phyloP scores from a whole-genome alignment of 768 basidiomycete species.

The Russula sp. region DNA sequence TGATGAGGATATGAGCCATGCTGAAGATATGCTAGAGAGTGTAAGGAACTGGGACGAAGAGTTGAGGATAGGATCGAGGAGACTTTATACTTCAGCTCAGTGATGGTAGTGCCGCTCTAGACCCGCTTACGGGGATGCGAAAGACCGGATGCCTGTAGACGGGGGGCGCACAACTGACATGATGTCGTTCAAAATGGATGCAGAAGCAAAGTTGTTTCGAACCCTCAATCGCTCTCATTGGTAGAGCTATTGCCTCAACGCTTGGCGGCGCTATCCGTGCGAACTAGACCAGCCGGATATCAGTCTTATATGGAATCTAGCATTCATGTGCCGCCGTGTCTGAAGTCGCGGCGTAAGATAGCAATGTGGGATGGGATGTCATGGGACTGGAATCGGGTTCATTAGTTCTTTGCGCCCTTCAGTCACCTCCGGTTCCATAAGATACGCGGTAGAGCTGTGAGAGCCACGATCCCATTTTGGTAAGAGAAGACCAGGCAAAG shows the following conservation, averaged over 20 bases:
- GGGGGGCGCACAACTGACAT: not conserved
- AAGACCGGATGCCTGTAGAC: not conserved
- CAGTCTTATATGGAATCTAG: not conserved
- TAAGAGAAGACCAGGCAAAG: not conserved
- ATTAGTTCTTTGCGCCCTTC: not conserved
- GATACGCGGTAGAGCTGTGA: not conserved
- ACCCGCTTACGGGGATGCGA: not conserved
- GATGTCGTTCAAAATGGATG: not conserved
- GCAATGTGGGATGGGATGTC: too few relatives aligned
- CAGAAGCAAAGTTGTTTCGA: not conserved
- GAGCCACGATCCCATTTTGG: not conserved
- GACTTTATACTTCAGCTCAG: too few relatives aligned
- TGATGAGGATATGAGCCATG: constrained; percentile 8
- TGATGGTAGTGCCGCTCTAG: not conserved
- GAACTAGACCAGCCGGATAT: too few relatives aligned
- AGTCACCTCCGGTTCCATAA: too few relatives aligned
- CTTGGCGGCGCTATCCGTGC: not conserved
- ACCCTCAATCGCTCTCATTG: not conserved
- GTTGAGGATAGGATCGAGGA: not conserved
- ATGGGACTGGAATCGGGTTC: not conserved
- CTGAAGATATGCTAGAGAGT: not conserved
- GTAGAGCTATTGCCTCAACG: not conserved
- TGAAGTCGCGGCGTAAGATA: not conserved
- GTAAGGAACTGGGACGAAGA: not conserved
- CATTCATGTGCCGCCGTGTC: not conserved